Evolutionary conservation across 75 land plant genomes (phyloP).

Genomic region (Pinus tabuliformis): DNA sequence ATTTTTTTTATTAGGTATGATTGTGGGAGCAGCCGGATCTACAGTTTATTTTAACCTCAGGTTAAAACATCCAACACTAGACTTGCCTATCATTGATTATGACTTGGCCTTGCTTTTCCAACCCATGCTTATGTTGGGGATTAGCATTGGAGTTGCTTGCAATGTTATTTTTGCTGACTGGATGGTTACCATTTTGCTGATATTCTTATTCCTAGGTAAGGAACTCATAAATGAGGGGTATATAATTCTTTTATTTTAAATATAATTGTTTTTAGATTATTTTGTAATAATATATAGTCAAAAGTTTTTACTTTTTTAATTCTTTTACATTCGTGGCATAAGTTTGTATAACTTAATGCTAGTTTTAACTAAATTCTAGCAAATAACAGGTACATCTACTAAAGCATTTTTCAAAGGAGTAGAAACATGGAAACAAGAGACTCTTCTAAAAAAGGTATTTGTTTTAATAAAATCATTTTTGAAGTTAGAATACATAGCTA

Average conservation of each 20-base stretch:
- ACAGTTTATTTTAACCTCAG: conserved; percentile 60
- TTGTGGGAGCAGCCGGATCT: conserved; percentile 57
- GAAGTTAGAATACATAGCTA: too few relatives aligned
- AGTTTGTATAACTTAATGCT: not conserved
- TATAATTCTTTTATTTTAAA: too few relatives aligned
- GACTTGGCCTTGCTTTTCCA: conserved; percentile 70
- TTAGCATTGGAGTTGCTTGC: conserved; percentile 72
- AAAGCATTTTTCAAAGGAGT: conserved; percentile 59
- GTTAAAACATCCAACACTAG: conserved; percentile 52
- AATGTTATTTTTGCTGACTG: conserved; percentile 82
- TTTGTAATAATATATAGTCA: too few relatives aligned
- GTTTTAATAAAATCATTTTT: too few relatives aligned
- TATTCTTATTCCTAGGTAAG: conserved; percentile 53
- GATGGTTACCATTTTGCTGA: conserved; percentile 67
- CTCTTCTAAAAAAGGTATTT: conserved; percentile 44
- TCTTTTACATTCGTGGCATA: not conserved
- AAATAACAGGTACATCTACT: conserved; percentile 38
- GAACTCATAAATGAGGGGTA: too few relatives aligned
- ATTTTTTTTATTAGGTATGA: conserved; percentile 48
- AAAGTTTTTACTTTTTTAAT: too few relatives aligned
- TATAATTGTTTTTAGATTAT: too few relatives aligned
- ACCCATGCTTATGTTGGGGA: conserved; percentile 83
- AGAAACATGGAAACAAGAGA: conserved; percentile 65
- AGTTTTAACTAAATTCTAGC: not conserved
- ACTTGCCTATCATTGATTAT: conserved; percentile 74